Conservation (phyloP, 108 stramenopile genomes). For the Nitzschia sp. region DNA sequence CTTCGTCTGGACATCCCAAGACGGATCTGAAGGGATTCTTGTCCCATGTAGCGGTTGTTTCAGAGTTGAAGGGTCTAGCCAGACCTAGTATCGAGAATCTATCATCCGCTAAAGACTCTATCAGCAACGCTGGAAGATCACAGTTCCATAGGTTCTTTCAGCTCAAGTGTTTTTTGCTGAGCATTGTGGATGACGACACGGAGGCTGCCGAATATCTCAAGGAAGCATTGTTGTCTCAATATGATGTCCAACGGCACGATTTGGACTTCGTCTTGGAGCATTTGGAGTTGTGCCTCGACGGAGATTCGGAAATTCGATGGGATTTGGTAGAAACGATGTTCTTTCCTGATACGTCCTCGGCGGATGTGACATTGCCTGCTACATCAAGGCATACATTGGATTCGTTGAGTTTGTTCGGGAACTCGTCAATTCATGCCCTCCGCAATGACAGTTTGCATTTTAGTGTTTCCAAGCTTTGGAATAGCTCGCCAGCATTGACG, state of each 20-base stretch:
- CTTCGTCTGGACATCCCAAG: neutral
- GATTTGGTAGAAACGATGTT: conserved; percentile 7
- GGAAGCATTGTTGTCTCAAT: conserved; percentile 1
- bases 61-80: conserved; percentile 9
- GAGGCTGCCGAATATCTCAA: neutral
- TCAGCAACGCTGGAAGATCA: neutral
- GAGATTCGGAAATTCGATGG: conserved; percentile 11
- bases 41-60: neutral
- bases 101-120: neutral
- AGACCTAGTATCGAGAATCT: neutral
- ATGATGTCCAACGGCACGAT: neutral
- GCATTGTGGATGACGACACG: neutral
- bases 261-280: conserved; percentile 16
- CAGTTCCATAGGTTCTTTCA: conserved; percentile 2
- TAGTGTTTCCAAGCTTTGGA: neutral
- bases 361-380: neutral
- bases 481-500: neutral
- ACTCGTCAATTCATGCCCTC: too few relatives aligned
- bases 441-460: neutral
- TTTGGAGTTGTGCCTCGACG: neutral
- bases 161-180: conserved; percentile 7
- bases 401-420: too few relatives aligned
- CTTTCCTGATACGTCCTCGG: conserved; percentile 8
- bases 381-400: neutral
- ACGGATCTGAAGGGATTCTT: conserved; percentile 12